Percentiles rank a stretch among this genome's conserved stretches.
phyloP scores from a whole-genome alignment of 345 rosid genomes.

The Cardiospermum halicacabum region DNA sequence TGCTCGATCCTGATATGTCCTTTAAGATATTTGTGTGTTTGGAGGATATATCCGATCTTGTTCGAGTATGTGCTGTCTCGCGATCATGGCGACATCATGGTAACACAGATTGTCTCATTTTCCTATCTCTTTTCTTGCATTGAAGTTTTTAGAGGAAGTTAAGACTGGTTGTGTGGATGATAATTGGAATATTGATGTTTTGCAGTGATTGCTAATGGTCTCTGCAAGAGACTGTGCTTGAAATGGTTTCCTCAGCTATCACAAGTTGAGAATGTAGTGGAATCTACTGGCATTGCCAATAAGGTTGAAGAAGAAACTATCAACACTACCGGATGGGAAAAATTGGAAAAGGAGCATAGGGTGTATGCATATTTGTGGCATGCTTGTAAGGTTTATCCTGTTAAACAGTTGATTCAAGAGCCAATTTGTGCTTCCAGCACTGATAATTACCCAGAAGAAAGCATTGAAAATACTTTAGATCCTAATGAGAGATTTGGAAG shows the following conservation, averaged over 20 bases:
- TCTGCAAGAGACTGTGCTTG: constrained; percentile 60
- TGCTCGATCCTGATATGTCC: constrained; percentile 42
- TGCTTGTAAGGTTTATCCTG: constrained; percentile 34
- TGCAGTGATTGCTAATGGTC: constrained; percentile 57
- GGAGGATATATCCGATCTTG: constrained; percentile 66
- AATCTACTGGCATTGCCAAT: constrained; percentile 15
- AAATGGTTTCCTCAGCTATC: constrained; percentile 59
- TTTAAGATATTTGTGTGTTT: constrained; percentile 43
- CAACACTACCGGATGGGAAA: constrained; percentile 37
- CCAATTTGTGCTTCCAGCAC: constrained; percentile 89
- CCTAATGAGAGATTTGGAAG: constrained; percentile 40
- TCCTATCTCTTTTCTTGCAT: background rate
- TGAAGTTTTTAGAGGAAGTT: background rate
- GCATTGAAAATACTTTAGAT: constrained; percentile 66
- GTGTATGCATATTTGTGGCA: constrained; percentile 57
- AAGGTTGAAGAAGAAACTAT: constrained; percentile 43
- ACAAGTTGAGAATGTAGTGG: constrained; percentile 42
- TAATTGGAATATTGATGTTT: constrained; percentile 8
- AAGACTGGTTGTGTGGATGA: background rate
- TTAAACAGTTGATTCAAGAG: constrained; percentile 42
- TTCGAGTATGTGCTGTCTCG: constrained; percentile 62
- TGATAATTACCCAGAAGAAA: constrained; percentile 78
- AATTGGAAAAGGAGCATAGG: constrained; percentile 60
- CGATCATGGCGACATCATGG: constrained; percentile 65
- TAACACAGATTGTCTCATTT: constrained; percentile 25